Percentiles rank a stretch among this genome's conserved stretches.
phyloP scores from a whole-genome alignment of 805 yeast species.

The Metschnikowia henanensis region DNA sequence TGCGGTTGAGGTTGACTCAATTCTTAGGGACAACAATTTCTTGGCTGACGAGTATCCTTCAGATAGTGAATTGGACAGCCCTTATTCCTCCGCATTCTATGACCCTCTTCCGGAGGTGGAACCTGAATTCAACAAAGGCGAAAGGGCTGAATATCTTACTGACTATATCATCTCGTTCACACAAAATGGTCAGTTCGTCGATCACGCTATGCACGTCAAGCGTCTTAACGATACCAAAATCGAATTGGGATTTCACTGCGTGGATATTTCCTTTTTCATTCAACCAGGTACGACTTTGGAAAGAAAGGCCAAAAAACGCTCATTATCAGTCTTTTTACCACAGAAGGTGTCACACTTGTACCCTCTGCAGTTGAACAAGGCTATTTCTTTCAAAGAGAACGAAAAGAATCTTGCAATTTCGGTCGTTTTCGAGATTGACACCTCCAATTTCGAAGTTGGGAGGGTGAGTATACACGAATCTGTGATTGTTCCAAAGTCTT shows the following conservation, averaged over 20 bases:
- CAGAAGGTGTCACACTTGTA: constrained; percentile 68
- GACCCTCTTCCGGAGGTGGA: constrained; percentile 44
- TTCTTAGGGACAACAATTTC: constrained; percentile 84
- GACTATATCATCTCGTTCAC: constrained; percentile 68
- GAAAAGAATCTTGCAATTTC: constrained; percentile 67
- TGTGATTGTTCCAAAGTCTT: constrained; percentile 60
- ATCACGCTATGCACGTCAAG: constrained; percentile 82
- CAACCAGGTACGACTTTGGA: constrained; percentile 77
- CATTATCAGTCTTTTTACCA: constrained; percentile 84
- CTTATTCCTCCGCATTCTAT: constrained; percentile 13
- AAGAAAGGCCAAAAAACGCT: constrained; percentile 86
- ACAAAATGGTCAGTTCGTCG: constrained; percentile 58
- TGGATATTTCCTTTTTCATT: constrained; percentile 74
- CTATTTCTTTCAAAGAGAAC: constrained; percentile 60
- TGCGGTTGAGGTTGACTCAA: constrained; percentile 80
- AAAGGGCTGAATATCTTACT: constrained; percentile 52
- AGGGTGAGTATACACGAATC: constrained; percentile 79
- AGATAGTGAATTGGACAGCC: constrained; percentile 23
- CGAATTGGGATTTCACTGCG: constrained; percentile 83
- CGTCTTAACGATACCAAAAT: constrained; percentile 56
- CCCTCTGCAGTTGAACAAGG: constrained; percentile 62
- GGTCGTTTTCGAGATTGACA: constrained; percentile 77
- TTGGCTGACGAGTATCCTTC: constrained; percentile 78
- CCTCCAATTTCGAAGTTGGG: constrained; percentile 66
- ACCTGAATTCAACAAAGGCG: constrained; percentile 31